These are phyloP conservation scores for Moniliella sp. DNA, from an alignment of 1,284 basidiomycete genomes.

Conservation along the genomic window DNA sequence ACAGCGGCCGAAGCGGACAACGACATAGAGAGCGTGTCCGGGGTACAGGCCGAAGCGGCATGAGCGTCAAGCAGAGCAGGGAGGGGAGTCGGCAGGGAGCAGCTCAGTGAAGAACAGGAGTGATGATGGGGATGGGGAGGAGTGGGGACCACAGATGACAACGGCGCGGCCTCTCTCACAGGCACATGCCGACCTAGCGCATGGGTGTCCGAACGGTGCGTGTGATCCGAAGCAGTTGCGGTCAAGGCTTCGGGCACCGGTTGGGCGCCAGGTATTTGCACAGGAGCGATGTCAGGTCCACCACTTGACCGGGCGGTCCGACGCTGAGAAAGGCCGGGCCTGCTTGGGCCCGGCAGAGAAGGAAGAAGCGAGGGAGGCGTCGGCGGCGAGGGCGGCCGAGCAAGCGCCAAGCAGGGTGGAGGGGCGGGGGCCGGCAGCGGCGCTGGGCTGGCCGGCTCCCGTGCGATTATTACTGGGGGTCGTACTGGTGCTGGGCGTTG, in stretches of 20 bases:
- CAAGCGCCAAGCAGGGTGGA: not conserved
- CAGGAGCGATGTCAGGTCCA: constrained; percentile 11
- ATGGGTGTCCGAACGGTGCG: too few relatives aligned
- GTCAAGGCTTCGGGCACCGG: too few relatives aligned
- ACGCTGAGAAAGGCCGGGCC: constrained; percentile 9
- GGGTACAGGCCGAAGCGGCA: too few relatives aligned
- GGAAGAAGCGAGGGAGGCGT: not conserved
- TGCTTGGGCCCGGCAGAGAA: not conserved
- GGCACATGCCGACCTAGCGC: constrained; percentile 17
- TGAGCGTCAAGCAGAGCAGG: too few relatives aligned
- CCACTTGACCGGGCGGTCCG: constrained; percentile 19
- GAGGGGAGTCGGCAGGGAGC: too few relatives aligned
- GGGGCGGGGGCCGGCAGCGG: not conserved
- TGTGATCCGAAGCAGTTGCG: too few relatives aligned
- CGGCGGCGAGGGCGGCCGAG: constrained; percentile 1
- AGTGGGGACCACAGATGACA: not conserved
- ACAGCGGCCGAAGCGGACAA: too few relatives aligned
- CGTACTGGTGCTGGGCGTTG: constrained; percentile 6
- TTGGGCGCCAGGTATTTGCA: constrained; percentile 18
- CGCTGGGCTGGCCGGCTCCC: constrained; percentile 7
- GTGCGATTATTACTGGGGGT: constrained; percentile 10
- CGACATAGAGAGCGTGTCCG: too few relatives aligned
- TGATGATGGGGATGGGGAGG: too few relatives aligned
- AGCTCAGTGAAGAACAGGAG: too few relatives aligned
- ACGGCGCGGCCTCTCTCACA: constrained; percentile 24